These are phyloP conservation scores for Larix kaempferi DNA, from an alignment of 75 land plant genomes.

Conservation along the genomic window DNA sequence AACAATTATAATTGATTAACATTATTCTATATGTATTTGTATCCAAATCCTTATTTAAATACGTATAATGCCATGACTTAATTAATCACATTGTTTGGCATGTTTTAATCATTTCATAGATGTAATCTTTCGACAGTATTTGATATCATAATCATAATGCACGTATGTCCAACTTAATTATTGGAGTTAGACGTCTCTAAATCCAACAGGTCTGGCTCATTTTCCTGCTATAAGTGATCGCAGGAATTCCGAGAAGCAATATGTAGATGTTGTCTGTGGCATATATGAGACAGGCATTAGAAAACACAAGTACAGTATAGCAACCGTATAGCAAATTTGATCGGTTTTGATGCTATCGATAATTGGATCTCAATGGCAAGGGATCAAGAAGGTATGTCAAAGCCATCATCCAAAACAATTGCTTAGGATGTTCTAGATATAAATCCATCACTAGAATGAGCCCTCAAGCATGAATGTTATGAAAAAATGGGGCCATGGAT, in stretches of 20 bases:
- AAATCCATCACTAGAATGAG: background rate
- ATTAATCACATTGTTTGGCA: too few relatives aligned
- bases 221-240: conserved; percentile 16
- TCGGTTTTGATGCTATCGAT: background rate
- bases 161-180: too few relatives aligned
- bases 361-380: background rate
- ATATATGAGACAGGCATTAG: conserved; percentile 11
- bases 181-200: too few relatives aligned
- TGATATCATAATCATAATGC: too few relatives aligned
- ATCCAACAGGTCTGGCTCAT: conserved; percentile 14
- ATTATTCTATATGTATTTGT: too few relatives aligned
- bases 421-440: background rate
- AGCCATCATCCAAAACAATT: background rate
- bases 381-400: conserved; percentile 2
- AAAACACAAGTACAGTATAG: background rate
- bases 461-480: too few relatives aligned
- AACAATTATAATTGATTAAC: too few relatives aligned
- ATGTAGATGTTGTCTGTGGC: conserved; percentile 52
- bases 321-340: background rate
- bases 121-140: too few relatives aligned
- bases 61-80: too few relatives aligned
- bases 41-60: too few relatives aligned
- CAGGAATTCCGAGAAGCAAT: conserved; percentile 25
- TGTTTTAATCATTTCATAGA: too few relatives aligned
- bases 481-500: too few relatives aligned